Base-by-base conservation (phyloP, 2,329 filamentous ascomycete species). In the Daldinia sp. region DNA sequence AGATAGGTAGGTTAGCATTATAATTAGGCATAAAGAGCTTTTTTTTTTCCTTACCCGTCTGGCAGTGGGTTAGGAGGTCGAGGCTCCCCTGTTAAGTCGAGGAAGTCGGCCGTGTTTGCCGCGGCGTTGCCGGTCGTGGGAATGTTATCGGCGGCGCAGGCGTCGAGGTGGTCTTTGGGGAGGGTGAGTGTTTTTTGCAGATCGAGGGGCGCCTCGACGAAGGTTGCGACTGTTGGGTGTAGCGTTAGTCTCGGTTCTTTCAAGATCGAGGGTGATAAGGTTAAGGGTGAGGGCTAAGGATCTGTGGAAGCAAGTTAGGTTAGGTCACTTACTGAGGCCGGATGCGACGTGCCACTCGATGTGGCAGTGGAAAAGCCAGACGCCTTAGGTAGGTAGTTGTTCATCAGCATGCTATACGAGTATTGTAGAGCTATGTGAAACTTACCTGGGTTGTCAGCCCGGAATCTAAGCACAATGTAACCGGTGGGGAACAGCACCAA, bases 291-390 rank as follows among this genome's bases (percentile, higher is more conserved):
- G n/a, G n/a, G 44, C 20, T 35, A 35, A 9, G 33, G 33, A 10
- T 7, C 10, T 35, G 6, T 35, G 33, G 33, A 10, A 35, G 10
- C 33, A 35, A 10, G 30, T 6, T 33, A 33, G 30, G 30, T 33
- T 33, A 20, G 2, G 30, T 50, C 50, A 69, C 68, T 61, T 51
- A 71, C 68, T 82, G 2, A 93, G 83, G n/a, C 91, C 91, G 2
- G 88, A 88, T 0, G 85, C 81, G 64, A 92, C 83, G 76, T 93
- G 91, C 91, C 91, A 95, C 76, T 93, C 91, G 60, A 94, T 90
- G 77, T 95, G 92, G 79, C 92, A 94, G 79, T 94, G 92, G 81
- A 94, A 92, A 3, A 92, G 78, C 89, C 89, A 92, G 23, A 92
- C 82, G 41, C 87, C 82, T 82, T 41, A 33, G 30, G 30, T 41